Conservation (phyloP, 176 grass and related monocot species). For the Juncus effusus region DNA sequence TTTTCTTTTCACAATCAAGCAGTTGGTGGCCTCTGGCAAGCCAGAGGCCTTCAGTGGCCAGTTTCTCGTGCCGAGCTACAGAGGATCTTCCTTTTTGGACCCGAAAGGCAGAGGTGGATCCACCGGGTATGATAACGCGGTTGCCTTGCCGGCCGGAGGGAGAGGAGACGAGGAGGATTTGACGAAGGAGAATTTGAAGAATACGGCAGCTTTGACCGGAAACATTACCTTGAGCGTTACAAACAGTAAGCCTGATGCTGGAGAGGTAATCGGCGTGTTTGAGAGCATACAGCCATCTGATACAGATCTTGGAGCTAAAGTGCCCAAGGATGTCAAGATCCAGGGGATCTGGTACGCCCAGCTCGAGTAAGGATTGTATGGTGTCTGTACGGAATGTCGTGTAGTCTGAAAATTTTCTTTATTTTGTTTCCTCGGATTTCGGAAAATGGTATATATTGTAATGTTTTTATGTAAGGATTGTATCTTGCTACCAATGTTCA, state of each 20-base stretch:
- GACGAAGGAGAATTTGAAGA: slow-evolving; percentile 84
- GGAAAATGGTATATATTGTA: slow-evolving; percentile 29
- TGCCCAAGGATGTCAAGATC: slow-evolving; percentile 89
- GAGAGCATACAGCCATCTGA: slow-evolving; percentile 88
- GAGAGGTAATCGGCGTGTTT: slow-evolving; percentile 73
- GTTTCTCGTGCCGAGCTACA: slow-evolving; percentile 81
- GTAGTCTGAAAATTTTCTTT: neutral
- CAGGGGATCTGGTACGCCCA: slow-evolving; percentile 81
- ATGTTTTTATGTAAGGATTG: slow-evolving; percentile 9
- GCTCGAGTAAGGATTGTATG: slow-evolving; percentile 34
- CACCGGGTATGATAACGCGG: slow-evolving; percentile 74
- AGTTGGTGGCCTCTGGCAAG: slow-evolving; percentile 75
- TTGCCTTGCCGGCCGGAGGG: slow-evolving; percentile 74
- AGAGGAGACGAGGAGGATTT: slow-evolving; percentile 89
- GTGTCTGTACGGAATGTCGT: neutral
- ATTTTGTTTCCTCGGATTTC: slow-evolving; percentile 13
- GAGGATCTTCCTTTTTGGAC: slow-evolving; percentile 74
- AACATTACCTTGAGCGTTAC: slow-evolving; percentile 70
- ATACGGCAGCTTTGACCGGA: slow-evolving; percentile 41
- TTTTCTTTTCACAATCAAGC: slow-evolving; percentile 87
- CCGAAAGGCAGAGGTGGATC: slow-evolving; percentile 81
- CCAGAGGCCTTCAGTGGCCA: slow-evolving; percentile 67
- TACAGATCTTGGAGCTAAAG: slow-evolving; percentile 77
- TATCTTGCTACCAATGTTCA: too few species aligned
- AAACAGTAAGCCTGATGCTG: slow-evolving; percentile 62